These are phyloP conservation scores for Pleurotus ostreatus DNA, from an alignment of 768 basidiomycete species.

Conservation along the genomic window DNA sequence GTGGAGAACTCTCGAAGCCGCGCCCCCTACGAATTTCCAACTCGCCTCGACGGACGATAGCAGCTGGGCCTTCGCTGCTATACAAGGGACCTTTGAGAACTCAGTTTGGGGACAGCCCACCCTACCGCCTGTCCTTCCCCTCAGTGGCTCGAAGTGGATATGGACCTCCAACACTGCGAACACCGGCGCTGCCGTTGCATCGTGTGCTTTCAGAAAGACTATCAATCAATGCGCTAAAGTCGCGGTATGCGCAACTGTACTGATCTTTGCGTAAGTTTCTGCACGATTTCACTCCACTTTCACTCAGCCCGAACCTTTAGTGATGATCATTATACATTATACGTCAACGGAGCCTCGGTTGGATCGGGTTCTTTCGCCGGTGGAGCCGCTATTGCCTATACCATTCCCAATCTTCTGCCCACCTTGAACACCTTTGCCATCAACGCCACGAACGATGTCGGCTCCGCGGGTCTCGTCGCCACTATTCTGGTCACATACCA, in stretches of 20 bases:
- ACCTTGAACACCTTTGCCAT: conserved; percentile 22
- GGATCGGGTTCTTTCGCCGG: conserved; percentile 16
- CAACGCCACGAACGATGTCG: conserved; percentile 22
- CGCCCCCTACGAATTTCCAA: background rate
- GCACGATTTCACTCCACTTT: background rate
- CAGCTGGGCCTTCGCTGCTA: background rate
- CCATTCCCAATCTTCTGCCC: conserved; percentile 13
- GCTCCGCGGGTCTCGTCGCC: conserved; percentile 22
- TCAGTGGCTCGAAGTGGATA: conserved; percentile 2
- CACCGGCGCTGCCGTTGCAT: background rate
- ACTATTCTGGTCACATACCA: conserved; percentile 18
- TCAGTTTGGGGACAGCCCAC: background rate
- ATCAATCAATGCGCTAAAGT: background rate
- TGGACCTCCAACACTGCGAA: background rate
- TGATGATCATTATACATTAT: conserved; percentile 22
- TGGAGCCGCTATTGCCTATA: conserved; percentile 17
- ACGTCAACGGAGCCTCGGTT: conserved; percentile 21
- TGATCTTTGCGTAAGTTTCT: background rate
- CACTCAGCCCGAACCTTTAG: background rate
- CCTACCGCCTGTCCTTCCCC: conserved; percentile 1
- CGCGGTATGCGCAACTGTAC: conserved; percentile 1
- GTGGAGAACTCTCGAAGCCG: background rate
- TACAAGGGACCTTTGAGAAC: background rate
- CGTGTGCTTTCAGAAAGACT: background rate
- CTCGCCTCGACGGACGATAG: background rate